Percentiles rank a stretch among this genome's conserved stretches.
These are phyloP conservation scores for Fraxinus xanthoxyloides DNA, from an alignment of 305 asterid genomes.

Conservation along the genomic window DNA sequence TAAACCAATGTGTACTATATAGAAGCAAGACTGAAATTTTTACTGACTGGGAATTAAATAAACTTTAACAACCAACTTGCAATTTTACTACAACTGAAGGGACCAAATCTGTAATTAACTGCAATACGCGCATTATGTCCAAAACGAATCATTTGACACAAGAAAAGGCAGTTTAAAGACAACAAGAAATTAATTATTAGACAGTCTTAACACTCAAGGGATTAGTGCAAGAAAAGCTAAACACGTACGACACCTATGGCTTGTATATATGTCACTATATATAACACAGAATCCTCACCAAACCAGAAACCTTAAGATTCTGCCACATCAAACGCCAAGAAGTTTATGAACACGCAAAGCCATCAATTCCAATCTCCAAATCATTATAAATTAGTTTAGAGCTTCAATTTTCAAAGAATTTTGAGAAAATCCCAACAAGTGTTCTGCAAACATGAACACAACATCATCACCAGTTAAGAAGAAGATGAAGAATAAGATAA, in stretches of 20 bases:
- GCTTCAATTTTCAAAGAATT: not conserved
- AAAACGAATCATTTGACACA: not conserved
- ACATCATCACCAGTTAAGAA: constrained; percentile 3
- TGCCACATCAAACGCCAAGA: constrained; percentile 3
- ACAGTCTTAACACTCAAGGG: not conserved
- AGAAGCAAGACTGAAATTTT: not conserved
- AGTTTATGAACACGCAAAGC: not conserved
- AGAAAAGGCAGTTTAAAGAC: not conserved
- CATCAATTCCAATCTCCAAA: not conserved
- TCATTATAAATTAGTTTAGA: not conserved
- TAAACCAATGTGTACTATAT: not conserved
- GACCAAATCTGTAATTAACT: not conserved
- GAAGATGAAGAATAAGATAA: constrained; percentile 34
- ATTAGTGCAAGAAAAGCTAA: not conserved
- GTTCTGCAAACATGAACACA: constrained; percentile 19
- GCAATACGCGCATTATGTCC: not conserved
- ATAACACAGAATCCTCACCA: not conserved
- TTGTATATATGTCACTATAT: not conserved
- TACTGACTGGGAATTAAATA: not conserved
- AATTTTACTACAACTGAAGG: not conserved
- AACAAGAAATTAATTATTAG: not conserved
- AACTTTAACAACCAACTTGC: not conserved
- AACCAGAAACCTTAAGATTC: not conserved
- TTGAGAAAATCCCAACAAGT: constrained; percentile 5
- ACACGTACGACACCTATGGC: not conserved